Base-by-base conservation (phyloP, 1,139 yeast genomes). In the Kodamaea plutei region DNA sequence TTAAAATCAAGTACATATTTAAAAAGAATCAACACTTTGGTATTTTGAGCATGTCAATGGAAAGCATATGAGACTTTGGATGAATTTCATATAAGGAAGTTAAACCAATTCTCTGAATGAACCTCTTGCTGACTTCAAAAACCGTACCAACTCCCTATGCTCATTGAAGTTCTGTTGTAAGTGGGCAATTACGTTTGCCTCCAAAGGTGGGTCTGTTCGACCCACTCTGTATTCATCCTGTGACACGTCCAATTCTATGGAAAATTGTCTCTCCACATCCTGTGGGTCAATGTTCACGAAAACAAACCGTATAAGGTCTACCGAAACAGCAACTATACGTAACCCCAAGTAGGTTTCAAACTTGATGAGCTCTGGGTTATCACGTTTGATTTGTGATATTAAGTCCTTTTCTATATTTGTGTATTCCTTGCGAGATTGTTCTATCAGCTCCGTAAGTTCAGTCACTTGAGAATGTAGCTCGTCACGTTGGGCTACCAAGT, bases 261-360 rank as follows among this genome's bases (percentile, higher is more conserved):
- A 47, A 32, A 58, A 69, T 38, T 61, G 64, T 18, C 54, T 54
- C 23, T 59, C 64, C 11, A 56, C 47, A 34, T 70, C 52, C 21
- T 57, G 50, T 9, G 67, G 54, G 33, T 66, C 71, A n/a, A 73
- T 51, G 39, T 72, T 69, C 16, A 43, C 50, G 38, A 73, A 73
- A 2, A 52, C 48, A 35, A 73, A 66, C 32, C 50, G 48, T 21
- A 73, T 47, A 8, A 58, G 35, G 31, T 66, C 68, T 7, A 54
- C 56, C 3, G 54, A 47, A 3, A 64, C 36, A 4, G 69, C 74
- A 28, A 63, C 66, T 21, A 73, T 60, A 28, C 52, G 57, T 29
- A 73, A 46, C 1, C 79, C 79, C 30, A 71, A 51, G 35, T 70
- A 62, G 30, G 54, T 52, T 36, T 72, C 77, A 40, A 58, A 70